These are phyloP conservation scores for Eucalyptus marginata DNA, from an alignment of 345 rosid species.

Conservation along the genomic window DNA sequence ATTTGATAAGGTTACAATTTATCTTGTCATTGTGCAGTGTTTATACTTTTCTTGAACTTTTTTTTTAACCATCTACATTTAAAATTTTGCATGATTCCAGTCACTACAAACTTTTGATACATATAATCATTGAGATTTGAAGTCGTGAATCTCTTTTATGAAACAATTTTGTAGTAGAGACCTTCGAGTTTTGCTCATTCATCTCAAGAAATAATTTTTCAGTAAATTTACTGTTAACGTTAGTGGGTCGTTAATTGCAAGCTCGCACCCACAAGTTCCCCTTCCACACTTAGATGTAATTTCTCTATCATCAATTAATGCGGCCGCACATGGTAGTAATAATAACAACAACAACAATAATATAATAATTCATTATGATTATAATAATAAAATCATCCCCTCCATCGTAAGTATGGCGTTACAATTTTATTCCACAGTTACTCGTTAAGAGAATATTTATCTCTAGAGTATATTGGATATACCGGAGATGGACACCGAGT, in stretches of 20 bases:
- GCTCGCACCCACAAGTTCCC: neutral
- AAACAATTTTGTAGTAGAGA: neutral
- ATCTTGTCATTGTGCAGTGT: neutral
- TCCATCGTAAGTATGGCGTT: neutral
- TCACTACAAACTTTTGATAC: neutral
- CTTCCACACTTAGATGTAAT: neutral
- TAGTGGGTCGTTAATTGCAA: neutral
- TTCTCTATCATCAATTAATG: neutral
- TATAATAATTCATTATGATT: no score
- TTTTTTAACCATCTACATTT: neutral
- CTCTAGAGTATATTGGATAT: neutral
- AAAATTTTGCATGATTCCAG: neutral
- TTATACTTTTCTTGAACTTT: neutral
- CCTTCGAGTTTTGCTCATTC: neutral
- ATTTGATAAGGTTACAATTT: no score
- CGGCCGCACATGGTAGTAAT: neutral
- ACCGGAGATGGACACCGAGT: neutral
- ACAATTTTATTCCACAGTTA: neutral
- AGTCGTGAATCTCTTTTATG: neutral
- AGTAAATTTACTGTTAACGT: neutral
- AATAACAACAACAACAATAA: no score
- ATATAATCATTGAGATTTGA: neutral
- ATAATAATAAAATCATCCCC: neutral
- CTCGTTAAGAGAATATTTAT: neutral
- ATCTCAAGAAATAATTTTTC: neutral